Evolutionary conservation across 495 filamentous ascomycete genomes (phyloP).

Genomic region (Pseudomonodictys pantanalensis): DNA sequence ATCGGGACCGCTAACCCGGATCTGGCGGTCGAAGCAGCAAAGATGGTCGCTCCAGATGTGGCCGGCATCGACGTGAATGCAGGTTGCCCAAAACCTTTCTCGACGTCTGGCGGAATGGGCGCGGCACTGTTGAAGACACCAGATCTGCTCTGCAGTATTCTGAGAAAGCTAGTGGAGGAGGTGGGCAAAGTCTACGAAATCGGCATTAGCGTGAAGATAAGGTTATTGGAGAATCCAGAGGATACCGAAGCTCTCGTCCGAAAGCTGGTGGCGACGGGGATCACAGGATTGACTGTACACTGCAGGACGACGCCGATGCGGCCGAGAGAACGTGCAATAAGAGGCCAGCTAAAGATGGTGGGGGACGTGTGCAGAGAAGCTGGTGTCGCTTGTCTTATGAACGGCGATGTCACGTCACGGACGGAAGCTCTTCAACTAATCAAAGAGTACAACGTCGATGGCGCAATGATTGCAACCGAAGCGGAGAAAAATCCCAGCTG

Average conservation of each 20-base stretch:
- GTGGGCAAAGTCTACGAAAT: conserved; percentile 73
- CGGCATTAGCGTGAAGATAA: conserved; percentile 93
- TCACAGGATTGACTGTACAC: conserved; percentile 87
- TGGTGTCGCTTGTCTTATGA: conserved; percentile 89
- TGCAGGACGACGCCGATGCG: conserved; percentile 96
- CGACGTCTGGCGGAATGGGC: conserved; percentile 88
- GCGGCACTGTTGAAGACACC: conserved; percentile 82
- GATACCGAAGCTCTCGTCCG: conserved; percentile 71
- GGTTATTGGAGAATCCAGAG: conserved; percentile 72
- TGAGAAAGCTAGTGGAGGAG: conserved; percentile 74
- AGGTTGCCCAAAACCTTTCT: conserved; percentile 95
- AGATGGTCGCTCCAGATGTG: conserved; percentile 79
- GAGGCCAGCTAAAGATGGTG: conserved; percentile 81
- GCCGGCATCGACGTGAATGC: conserved; percentile 95
- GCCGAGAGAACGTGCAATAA: conserved; percentile 78
- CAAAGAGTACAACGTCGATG: conserved; percentile 75
- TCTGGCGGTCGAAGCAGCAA: conserved; percentile 76
- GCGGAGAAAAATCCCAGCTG: conserved; percentile 86
- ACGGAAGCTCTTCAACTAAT: conserved; percentile 66
- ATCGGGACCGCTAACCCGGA: conserved; percentile 80
- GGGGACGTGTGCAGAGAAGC: conserved; percentile 69
- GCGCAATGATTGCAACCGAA: conserved; percentile 92
- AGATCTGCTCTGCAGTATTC: conserved; percentile 75
- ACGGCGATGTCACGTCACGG: conserved; percentile 78
- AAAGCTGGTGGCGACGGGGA: conserved; percentile 75